phyloP scores from a whole-genome alignment of 176 grass and related monocot species.

The Triticum timopheevii region DNA sequence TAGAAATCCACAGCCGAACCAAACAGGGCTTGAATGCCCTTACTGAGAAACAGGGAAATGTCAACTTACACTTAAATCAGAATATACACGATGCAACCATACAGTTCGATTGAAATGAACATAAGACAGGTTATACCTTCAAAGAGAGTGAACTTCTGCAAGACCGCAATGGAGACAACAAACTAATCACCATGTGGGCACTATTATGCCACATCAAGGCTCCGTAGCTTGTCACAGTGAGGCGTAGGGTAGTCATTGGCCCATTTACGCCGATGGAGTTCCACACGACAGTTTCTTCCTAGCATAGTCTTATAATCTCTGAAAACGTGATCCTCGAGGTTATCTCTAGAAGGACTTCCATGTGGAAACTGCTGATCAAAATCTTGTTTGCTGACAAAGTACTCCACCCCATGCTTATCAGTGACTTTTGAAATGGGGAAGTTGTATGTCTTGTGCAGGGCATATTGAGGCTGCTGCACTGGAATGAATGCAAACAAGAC shows the following conservation, averaged over 20 bases:
- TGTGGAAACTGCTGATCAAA: constrained; percentile 76
- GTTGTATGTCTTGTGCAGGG: constrained; percentile 59
- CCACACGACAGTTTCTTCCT: constrained; percentile 58
- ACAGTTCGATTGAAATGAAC: not conserved
- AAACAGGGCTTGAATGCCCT: not conserved
- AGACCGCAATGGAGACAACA: not conserved
- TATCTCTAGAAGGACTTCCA: constrained; percentile 60
- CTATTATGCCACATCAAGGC: constrained; percentile 42
- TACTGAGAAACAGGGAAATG: not conserved
- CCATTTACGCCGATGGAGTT: constrained; percentile 67
- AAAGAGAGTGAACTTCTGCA: constrained; percentile 7
- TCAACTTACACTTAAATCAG: not conserved
- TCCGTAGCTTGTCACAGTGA: constrained; percentile 72
- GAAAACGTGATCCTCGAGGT: constrained; percentile 69
- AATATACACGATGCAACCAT: not conserved
- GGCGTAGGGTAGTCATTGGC: constrained; percentile 60
- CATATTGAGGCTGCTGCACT: constrained; percentile 55
- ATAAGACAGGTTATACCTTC: not conserved
- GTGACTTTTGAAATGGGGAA: constrained; percentile 66
- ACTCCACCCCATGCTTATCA: constrained; percentile 68
- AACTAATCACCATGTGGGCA: constrained; percentile 27
- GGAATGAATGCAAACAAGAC: constrained; percentile 58
- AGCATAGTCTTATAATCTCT: constrained; percentile 66
- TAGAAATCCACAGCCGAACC: no score
- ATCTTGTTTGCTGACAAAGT: constrained; percentile 72